These are phyloP conservation scores for Haberlea rhodopensis DNA, from an alignment of 257 asterid genomes.

Conservation along the genomic window DNA sequence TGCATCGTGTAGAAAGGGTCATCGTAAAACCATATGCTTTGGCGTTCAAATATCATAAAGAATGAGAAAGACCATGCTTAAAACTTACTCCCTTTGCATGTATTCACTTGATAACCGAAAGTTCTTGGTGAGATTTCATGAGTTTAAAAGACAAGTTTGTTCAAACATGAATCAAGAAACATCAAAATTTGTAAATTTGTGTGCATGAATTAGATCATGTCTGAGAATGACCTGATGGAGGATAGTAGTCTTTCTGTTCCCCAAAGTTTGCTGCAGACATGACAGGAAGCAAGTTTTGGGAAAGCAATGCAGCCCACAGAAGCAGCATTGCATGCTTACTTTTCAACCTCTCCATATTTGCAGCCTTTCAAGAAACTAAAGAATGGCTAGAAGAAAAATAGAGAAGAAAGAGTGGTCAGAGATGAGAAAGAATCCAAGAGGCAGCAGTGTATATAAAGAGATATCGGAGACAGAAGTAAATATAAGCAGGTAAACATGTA, in stretches of 20 bases:
- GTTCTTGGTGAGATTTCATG: neutral
- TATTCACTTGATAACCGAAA: neutral
- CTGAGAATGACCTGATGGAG: conserved; percentile 42
- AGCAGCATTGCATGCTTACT: conserved; percentile 40
- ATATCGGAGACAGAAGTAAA: conserved; percentile 47
- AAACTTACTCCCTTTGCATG: neutral
- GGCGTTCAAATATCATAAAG: neutral
- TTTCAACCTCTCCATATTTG: conserved; percentile 37
- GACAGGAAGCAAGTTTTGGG: conserved; percentile 48
- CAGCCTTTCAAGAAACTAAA: neutral
- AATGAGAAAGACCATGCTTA: neutral
- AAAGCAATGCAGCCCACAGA: conserved; percentile 53
- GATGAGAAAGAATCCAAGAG: conserved; percentile 28
- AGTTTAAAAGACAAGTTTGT: neutral
- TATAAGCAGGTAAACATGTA: conserved; percentile 56
- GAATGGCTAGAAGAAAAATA: neutral
- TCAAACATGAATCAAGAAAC: neutral
- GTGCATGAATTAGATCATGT: neutral
- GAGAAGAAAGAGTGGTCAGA: conserved; percentile 18
- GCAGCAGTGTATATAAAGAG: conserved; percentile 42
- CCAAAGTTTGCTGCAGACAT: conserved; percentile 37
- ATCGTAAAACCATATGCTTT: neutral
- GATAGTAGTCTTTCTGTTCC: conserved; percentile 60
- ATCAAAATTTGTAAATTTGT: neutral
- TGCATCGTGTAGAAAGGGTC: neutral